Evolutionary conservation across 805 yeast genomes (phyloP), one percentile per base, ranked within the genome.

Genomic region (Candida pseudofarinosa): DNA sequence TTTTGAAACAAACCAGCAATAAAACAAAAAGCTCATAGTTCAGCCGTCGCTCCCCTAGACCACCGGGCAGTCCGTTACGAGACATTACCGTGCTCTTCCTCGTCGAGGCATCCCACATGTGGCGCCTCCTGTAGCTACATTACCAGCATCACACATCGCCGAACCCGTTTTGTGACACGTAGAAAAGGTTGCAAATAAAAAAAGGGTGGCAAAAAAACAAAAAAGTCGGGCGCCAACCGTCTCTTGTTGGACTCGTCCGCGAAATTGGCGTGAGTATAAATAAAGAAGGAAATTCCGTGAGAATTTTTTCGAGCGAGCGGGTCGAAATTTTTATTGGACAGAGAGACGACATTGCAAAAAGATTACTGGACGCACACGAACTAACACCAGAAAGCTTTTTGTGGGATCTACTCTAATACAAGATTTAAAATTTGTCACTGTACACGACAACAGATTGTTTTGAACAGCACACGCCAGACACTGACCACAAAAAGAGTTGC

Each of bases 261-360:
- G 32, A 28, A 37, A 37, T 15, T 16, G 16, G 19, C 23, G 39
- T 37, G 18, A 37, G 33, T 37, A 37, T 37, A 37, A 37, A 37
- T 37, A 37, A 37, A 37, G 39, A 37, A n/a, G 16, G 17, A 15
- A 37, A 26, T 26, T 28, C 39, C 39, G 39, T 37, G 26, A 15
- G 20, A 37, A 37, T 37, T 30, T 19, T 19, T 10, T 37, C 19
- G 32, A 30, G 39, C 33, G 32, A 37, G 10, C 28, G 28, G 28
- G 28, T 18, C 31, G 23, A 26, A 37, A 37, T 37, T 37, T 37
- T 37, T 19, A 37, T 37, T 37, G 39, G 39, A 37, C 39, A 37
- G 39, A 37, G 15, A 37, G 13, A 36, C 26, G 23, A 35, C 18
- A 35, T 14, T 18, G 20, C 19, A 35, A 35, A 34, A 12, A 14